phyloP scores from a whole-genome alignment of 768 basidiomycete species.

The Tricholomella constricta region DNA sequence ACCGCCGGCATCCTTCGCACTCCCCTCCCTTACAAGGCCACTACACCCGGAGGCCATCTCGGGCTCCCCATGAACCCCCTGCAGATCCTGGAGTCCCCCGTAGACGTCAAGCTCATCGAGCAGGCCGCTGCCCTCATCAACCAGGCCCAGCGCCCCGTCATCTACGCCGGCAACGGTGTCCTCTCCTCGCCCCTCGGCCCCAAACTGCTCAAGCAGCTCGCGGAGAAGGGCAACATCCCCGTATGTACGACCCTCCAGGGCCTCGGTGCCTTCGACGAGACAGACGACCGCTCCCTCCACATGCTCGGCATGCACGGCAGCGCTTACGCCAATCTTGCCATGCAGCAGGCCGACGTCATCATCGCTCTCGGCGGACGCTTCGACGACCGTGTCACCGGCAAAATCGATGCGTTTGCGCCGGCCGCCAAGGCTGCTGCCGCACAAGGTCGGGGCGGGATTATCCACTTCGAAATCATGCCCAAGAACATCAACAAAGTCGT shows the following conservation, averaged over 20 bases:
- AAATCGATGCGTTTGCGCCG: constrained; percentile 86
- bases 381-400: constrained; percentile 97
- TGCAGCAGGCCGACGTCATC: constrained; percentile 97
- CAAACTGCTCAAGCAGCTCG: constrained; percentile 73
- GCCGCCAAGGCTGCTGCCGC: constrained; percentile 84
- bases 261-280: constrained; percentile 94
- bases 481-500: constrained; percentile 99
- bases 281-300: constrained; percentile 80
- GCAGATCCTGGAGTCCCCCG: constrained; percentile 53
- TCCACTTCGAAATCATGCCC: constrained; percentile 98
- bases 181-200: constrained; percentile 83
- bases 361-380: constrained; percentile 96
- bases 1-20: constrained; percentile 89
- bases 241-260: constrained; percentile 97
- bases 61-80: constrained; percentile 78
- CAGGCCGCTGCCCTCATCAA: constrained; percentile 93
- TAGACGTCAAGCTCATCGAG: constrained; percentile 66
- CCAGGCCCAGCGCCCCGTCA: constrained; percentile 83
- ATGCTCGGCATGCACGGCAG: constrained; percentile 99
- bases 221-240: constrained; percentile 89
- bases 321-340: constrained; percentile 96
- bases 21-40: constrained; percentile 82
- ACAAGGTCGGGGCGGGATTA: constrained; percentile 90
- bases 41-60: constrained; percentile 77
- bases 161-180: constrained; percentile 93